Evolutionary conservation across 805 yeast species (phyloP).

Genomic region (Nakazawaea laoshanensis): DNA sequence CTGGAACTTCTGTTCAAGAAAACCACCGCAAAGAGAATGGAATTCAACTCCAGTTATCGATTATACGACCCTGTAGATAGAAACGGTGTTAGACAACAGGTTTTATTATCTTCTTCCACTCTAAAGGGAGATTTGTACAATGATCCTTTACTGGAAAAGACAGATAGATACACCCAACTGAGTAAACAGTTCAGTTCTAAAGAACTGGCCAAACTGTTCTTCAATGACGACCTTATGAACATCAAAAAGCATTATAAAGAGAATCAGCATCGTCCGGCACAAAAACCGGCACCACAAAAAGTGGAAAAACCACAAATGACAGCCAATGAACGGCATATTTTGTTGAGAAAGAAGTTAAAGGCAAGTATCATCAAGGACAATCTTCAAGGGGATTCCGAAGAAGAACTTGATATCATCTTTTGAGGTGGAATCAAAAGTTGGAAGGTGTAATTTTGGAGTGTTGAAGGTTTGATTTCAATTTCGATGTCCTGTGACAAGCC

Average conservation of each 20-base stretch:
- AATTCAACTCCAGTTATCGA: conserved; percentile 55
- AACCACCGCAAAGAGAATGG: conserved; percentile 60
- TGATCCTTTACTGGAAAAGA: conserved; percentile 18
- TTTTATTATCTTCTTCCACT: conserved; percentile 23
- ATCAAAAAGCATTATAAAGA: conserved; percentile 23
- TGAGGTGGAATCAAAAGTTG: too few relatives aligned
- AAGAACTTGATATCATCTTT: too few relatives aligned
- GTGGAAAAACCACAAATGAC: neutral
- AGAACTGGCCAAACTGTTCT: conserved; percentile 40
- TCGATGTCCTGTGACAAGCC: conserved; percentile 1
- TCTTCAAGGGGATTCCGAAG: too few relatives aligned
- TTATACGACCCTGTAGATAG: conserved; percentile 44
- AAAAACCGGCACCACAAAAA: neutral
- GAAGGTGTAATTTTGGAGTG: too few relatives aligned
- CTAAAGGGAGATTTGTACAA: conserved; percentile 16
- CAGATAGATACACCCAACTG: conserved; percentile 13
- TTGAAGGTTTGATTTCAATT: conserved; percentile 2
- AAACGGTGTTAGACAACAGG: conserved; percentile 31
- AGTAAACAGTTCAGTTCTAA: conserved; percentile 28
- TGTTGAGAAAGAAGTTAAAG: conserved; percentile 7
- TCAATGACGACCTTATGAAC: conserved; percentile 38
- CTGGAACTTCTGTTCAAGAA: conserved; percentile 45
- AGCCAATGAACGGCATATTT: conserved; percentile 1
- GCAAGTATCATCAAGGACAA: conserved; percentile 2
- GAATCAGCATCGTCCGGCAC: neutral